phyloP scores from a whole-genome alignment of 2,329 filamentous ascomycete genomes.

The Colletotrichum lindemuthianum region DNA sequence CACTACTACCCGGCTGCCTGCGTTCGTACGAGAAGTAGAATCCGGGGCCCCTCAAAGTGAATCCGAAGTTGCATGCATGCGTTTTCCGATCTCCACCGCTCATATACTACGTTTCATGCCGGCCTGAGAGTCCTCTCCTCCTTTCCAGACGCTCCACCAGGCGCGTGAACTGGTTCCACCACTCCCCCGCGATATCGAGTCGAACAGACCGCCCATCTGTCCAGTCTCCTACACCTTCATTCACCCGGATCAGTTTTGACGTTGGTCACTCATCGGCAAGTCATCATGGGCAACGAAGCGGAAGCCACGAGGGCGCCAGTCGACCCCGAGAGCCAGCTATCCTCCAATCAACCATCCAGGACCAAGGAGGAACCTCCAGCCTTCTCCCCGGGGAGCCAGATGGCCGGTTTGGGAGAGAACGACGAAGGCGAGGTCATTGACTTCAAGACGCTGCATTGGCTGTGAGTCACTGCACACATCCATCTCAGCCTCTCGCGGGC shows the following conservation, averaged over 20 bases:
- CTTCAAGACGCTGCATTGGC: conserved; percentile 51
- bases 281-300: conserved; percentile 25
- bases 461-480: conserved; percentile 40
- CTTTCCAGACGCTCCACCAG: conserved; percentile 21
- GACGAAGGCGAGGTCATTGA: conserved; percentile 42
- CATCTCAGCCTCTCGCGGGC: no score
- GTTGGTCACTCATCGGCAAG: neutral
- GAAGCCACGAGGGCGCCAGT: conserved; percentile 11
- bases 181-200: neutral
- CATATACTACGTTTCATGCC: neutral
- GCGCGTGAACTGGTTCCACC: conserved; percentile 26
- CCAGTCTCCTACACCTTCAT: neutral
- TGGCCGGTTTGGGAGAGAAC: conserved; percentile 6
- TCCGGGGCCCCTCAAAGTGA: conserved; percentile 36
- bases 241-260: neutral
- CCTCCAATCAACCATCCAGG: neutral
- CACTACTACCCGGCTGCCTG: neutral
- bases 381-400: conserved; percentile 1
- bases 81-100: conserved; percentile 24
- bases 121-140: conserved; percentile 1
- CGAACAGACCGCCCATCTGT: neutral
- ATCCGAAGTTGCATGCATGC: conserved; percentile 9
- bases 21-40: conserved; percentile 1
- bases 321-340: conserved; percentile 16
- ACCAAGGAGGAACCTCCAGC: neutral